Evolutionary conservation across 192 early-diverging fungal species (phyloP), one percentile per base, ranked within the genome.

Genomic region (Umbelopsis sp.): DNA sequence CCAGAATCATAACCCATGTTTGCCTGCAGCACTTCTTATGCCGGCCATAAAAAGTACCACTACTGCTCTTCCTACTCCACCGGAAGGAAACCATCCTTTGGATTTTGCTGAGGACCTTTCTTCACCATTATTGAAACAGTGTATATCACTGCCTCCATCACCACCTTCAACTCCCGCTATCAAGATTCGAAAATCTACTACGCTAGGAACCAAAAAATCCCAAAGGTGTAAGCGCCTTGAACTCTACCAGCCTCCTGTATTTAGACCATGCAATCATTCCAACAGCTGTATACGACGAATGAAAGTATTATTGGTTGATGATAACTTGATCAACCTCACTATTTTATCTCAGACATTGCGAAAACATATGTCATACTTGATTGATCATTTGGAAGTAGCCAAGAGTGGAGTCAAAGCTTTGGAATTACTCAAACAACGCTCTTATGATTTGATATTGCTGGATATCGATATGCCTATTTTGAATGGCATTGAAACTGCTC

Each of bases 401-500:
- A 73, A 76, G 41, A 84, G 82, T 44, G 90, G 90, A 22, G 71
- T 81, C 44, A 71, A 80, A 36, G 86, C 85, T 26, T 66, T 91
- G 8, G 69, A 81, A 44, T 69, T 81, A 24, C 77, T 91, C 41
- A 62, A 74, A 17, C 62, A 74, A 51, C 71, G 78, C 29, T 50
- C 76, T 32, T 87, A 85, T 71, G 90, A 91, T 77, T 65, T 87
- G 16, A 79, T 91, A 36, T 77, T 91, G 21, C 84, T 91, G 76
- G 90, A 91, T 66, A 91, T 91, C 75, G 89, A 91, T 70, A 89
- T 90, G 89, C 88, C 89, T 10, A 81, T 77, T 21, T 69, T 91
- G 32, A 85, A 81, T 29, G 90, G 90, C 51, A 80, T 88, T 31
- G 84, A 89, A 71, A 90, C 90, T 21, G 83, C 88, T 10, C 69